Base-by-base conservation (phyloP, 129 eudicot species). In the carrot (Daucus carota) region DNA sequence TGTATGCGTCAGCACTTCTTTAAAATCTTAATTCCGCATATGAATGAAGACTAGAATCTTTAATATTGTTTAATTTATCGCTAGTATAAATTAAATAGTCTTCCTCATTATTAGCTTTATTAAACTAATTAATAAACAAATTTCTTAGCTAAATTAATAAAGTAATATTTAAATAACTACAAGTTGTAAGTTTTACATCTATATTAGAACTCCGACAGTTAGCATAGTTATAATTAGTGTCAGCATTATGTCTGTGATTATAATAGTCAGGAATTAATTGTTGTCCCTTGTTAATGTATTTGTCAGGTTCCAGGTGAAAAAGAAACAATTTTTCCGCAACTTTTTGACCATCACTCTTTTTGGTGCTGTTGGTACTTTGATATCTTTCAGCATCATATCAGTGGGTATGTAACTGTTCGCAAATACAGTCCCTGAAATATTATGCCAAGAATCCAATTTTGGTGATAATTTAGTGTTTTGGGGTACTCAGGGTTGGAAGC, bases 241-340 rank as follows among this genome's bases (percentile, higher is more conserved):
- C 4, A 54, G 63, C 62, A 52, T 54, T 52, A 52, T 52, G 4
- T n/a, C 8, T 12, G n/a, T 54, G 31, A n/a, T 54, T 57, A 57
- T 57, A 57, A 10, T 24, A 57, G 31, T 9, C 15, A 9, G 0
- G 22, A 3, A 31, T 8, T 63, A 63, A 32, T 73, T 73, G 0
- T 31, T 45, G 18, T 26, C 33, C 52, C 28, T 73, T 28, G 0
- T 18, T 18, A 54, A n/a, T 36, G 66, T 73, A 70, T 77, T 73
- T 29, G 80, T 78, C 96, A 92, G 96, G 89, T 92, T 92, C 86
- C 96, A 86, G 86, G 96, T 92, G 62, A 90, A 92, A 80, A 92
- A 92, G 89, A 90, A 90, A 79, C 92, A 88, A 54, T 92, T 92
- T 79, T 92, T 92, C 48, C 96, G 96, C 82, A 92, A 92, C 81